Conservation (phyloP, 768 basidiomycete genomes). For the Coprinellus aureogranulatus region DNA sequence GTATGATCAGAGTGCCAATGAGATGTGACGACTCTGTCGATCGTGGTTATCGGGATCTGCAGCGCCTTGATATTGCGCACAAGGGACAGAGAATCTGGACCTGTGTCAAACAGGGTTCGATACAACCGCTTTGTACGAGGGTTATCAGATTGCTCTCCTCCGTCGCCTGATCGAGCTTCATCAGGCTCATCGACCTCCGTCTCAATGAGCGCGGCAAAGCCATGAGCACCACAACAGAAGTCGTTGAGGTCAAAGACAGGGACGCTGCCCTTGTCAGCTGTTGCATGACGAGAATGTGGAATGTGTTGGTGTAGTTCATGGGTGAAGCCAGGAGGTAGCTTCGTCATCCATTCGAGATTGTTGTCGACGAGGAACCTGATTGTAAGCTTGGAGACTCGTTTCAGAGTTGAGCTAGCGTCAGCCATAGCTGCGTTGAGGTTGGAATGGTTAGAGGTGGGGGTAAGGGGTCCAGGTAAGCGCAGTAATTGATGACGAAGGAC, state of each 20-base stretch:
- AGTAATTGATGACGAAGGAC: too few species aligned
- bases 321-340: slow-evolving; percentile 72
- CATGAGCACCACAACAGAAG: slow-evolving; percentile 77
- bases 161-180: too few species aligned
- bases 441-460: too few species aligned
- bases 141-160: too few species aligned
- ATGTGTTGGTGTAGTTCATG: slow-evolving; percentile 71
- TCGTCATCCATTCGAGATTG: slow-evolving; percentile 82
- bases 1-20: slow-evolving; percentile 81
- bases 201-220: slow-evolving; percentile 71
- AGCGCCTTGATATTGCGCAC: slow-evolving; percentile 69
- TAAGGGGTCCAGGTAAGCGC: too few species aligned
- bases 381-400: slow-evolving; percentile 23
- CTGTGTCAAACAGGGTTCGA: slow-evolving; percentile 79
- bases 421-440: too few species aligned
- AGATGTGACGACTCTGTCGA: slow-evolving; percentile 68
- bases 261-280: slow-evolving; percentile 45
- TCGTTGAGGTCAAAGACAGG: slow-evolving; percentile 71
- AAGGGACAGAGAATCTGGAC: slow-evolving; percentile 74
- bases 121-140: slow-evolving; percentile 47
- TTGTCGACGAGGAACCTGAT: slow-evolving; percentile 78
- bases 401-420: not conserved
- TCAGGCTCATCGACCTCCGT: slow-evolving; percentile 1
- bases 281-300: slow-evolving; percentile 42
- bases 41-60: slow-evolving; percentile 47